These are phyloP conservation scores for Stereocaulon alpinum DNA, from an alignment of 495 filamentous ascomycete species.

Conservation along the genomic window DNA sequence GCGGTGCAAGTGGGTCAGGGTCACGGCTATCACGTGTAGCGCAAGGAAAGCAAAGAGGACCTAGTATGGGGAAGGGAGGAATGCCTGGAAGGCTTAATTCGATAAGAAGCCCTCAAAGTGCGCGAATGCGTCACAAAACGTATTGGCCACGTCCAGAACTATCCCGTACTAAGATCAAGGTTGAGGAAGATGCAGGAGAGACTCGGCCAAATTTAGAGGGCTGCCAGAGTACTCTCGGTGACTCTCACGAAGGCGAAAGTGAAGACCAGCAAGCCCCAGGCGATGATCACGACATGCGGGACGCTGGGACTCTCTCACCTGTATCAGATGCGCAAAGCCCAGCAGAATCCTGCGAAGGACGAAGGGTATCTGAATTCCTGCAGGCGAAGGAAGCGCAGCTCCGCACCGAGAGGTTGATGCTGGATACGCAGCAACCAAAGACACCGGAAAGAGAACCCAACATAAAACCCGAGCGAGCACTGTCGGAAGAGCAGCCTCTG, in stretches of 20 bases:
- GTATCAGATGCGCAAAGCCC: not conserved
- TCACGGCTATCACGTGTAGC: not conserved
- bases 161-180: not conserved
- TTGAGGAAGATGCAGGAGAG: not conserved
- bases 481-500: slow-evolving; percentile 3
- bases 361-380: not conserved
- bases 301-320: slow-evolving; percentile 27
- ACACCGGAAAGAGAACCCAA: not conserved
- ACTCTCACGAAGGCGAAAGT: not conserved
- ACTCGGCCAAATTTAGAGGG: not conserved
- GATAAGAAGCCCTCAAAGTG: not conserved
- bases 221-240: no score
- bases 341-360: not conserved
- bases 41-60: not conserved
- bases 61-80: not conserved
- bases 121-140: not conserved
- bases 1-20: slow-evolving; percentile 36
- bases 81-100: not conserved
- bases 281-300: slow-evolving; percentile 39
- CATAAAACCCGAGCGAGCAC: not conserved
- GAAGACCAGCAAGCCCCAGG: slow-evolving; percentile 21
- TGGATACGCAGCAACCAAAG: no score
- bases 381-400: not conserved
- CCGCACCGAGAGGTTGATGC: not conserved
- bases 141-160: not conserved